These are phyloP conservation scores for Lophiotrema nucula DNA, from an alignment of 495 filamentous ascomycete species.

Conservation along the genomic window DNA sequence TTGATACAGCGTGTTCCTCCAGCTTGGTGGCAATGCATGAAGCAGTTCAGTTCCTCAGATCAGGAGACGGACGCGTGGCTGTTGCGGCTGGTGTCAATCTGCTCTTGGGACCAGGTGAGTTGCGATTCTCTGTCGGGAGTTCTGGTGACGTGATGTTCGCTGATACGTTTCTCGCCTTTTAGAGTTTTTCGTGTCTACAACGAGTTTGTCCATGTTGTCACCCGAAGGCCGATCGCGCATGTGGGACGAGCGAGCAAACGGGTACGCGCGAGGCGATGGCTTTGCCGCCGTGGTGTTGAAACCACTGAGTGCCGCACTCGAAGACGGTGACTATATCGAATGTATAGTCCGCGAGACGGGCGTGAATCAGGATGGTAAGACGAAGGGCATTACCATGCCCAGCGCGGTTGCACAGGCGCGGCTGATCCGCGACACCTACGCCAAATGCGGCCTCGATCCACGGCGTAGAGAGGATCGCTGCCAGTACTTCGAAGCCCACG, in stretches of 20 bases:
- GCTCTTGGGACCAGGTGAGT: not conserved
- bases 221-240: constrained; percentile 33
- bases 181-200: not conserved
- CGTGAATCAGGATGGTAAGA: constrained; percentile 8
- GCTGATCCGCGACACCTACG: constrained; percentile 6
- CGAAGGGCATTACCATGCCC: constrained; percentile 18
- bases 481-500: constrained; percentile 29
- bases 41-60: constrained; percentile 5
- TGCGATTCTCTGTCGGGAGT: constrained; percentile 4
- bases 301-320: constrained; percentile 10
- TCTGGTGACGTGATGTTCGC: constrained; percentile 20
- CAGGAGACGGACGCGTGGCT: not conserved
- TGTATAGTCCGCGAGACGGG: constrained; percentile 20
- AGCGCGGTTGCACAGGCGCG: not conserved
- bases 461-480: not conserved
- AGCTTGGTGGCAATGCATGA: constrained; percentile 20
- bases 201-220: constrained; percentile 15
- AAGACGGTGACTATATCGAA: constrained; percentile 20
- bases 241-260: constrained; percentile 49
- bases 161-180: constrained; percentile 11
- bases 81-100: constrained; percentile 3
- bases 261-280: constrained; percentile 52
- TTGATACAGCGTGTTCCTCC: constrained; percentile 26
- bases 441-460: constrained; percentile 2
- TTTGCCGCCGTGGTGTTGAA: constrained; percentile 46